Conservation (phyloP, 2,329 filamentous ascomycete species). For the Xylaria sp. region DNA sequence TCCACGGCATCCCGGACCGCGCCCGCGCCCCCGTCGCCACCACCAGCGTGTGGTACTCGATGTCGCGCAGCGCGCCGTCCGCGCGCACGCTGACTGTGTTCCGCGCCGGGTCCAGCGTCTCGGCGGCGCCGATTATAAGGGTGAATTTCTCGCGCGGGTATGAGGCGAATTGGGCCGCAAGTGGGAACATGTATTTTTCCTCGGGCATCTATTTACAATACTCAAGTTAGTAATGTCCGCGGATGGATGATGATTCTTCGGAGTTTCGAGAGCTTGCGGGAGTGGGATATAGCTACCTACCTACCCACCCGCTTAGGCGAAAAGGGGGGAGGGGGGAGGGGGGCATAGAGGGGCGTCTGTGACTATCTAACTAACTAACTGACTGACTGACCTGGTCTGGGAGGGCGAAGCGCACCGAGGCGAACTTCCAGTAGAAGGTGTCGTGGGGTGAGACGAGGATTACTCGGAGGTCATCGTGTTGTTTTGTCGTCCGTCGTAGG, state of each 20-base stretch:
- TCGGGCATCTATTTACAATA: constrained; percentile 49
- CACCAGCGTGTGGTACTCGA: constrained; percentile 63
- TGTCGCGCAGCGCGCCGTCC: constrained; percentile 39
- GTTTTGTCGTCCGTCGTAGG: constrained; percentile 54
- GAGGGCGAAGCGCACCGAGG: constrained; percentile 59
- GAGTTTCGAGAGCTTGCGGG: no score
- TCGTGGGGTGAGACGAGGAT: constrained; percentile 59
- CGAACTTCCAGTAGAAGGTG: constrained; percentile 62
- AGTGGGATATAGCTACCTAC: no score
- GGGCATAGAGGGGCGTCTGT: no score
- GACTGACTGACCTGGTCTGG: constrained; percentile 50
- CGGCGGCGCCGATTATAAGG: constrained; percentile 61
- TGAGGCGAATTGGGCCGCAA: constrained; percentile 56
- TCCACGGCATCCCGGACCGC: constrained; percentile 60
- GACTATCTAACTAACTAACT: no score
- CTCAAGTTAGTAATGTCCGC: no score
- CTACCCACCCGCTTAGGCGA: no score
- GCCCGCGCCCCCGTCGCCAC: constrained; percentile 64
- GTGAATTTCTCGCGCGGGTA: constrained; percentile 62
- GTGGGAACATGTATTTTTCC: constrained; percentile 52
- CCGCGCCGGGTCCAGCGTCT: constrained; percentile 53
- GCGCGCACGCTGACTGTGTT: constrained; percentile 57
- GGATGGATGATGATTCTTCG: no score
- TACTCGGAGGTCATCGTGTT: constrained; percentile 55
- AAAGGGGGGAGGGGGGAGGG: no score